Conservation (phyloP, 192 early-diverging fungal genomes). For the Hyaloraphidium curvatum region DNA sequence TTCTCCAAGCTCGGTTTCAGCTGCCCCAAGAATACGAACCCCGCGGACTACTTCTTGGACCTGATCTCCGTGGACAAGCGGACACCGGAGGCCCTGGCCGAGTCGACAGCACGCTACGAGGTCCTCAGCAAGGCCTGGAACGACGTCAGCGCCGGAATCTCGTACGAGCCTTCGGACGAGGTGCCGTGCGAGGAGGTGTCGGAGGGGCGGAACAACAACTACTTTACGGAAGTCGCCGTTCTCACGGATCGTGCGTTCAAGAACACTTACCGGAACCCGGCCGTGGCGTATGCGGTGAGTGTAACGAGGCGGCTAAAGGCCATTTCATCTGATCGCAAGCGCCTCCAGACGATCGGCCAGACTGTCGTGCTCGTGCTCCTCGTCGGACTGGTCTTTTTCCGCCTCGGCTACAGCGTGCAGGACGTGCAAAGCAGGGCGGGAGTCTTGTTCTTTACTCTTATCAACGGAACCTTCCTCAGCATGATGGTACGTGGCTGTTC, state of each 20-base stretch:
- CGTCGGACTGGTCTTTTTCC: not conserved
- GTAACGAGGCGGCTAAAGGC: not conserved
- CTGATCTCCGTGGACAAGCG: conserved; percentile 1
- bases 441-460: not conserved
- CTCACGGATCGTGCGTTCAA: not conserved
- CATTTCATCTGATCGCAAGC: not conserved
- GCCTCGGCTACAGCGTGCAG: not conserved
- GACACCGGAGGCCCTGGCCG: not conserved
- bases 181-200: not conserved
- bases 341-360: not conserved
- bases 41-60: conserved; percentile 1
- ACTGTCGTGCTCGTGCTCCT: not conserved
- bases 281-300: not conserved
- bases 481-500: too few species aligned
- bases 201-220: not conserved
- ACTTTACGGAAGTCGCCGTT: not conserved
- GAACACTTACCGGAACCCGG: not conserved
- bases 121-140: not conserved
- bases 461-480: not conserved
- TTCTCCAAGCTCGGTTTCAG: not conserved
- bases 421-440: not conserved
- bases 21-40: not conserved
- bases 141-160: not conserved
- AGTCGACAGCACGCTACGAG: not conserved
- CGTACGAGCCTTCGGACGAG: not conserved